A percentile compares a stretch with the other conserved stretches of the same genome.
Conservation (phyloP, 1,284 basidiomycete genomes). For the Agroathelia rolfsii region DNA sequence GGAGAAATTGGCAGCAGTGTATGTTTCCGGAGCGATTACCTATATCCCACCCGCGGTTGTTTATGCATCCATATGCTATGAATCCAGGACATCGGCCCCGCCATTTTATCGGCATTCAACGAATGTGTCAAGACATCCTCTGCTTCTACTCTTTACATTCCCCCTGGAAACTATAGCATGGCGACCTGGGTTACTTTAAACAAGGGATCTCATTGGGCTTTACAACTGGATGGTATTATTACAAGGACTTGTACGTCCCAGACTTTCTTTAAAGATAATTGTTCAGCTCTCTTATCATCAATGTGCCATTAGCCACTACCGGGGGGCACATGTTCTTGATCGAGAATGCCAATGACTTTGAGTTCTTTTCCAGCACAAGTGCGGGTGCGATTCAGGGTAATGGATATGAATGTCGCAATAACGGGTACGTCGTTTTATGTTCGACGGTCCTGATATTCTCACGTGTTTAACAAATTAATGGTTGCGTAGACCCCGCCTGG, state of each 20-base stretch:
- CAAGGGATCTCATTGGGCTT: slow-evolving; percentile 16
- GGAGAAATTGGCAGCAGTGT: slow-evolving; percentile 21
- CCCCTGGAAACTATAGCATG: slow-evolving; percentile 15
- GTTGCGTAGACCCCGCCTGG: slow-evolving; percentile 19
- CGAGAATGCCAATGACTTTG: slow-evolving; percentile 25
- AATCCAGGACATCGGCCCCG: slow-evolving; percentile 24
- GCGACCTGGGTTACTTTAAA: slow-evolving; percentile 15
- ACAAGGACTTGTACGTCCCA: slow-evolving; percentile 14
- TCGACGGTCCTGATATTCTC: too few species aligned
- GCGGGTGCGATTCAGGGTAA: slow-evolving; percentile 25
- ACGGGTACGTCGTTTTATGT: slow-evolving; percentile 19
- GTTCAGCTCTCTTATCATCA: background rate
- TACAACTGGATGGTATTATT: slow-evolving; percentile 18
- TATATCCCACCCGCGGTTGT: too few species aligned
- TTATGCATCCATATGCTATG: background rate
- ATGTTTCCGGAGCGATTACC: too few species aligned
- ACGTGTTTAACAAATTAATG: background rate
- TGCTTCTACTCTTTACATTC: slow-evolving; percentile 15
- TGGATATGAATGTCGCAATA: slow-evolving; percentile 25
- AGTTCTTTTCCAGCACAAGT: slow-evolving; percentile 26
- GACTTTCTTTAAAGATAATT: background rate
- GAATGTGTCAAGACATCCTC: slow-evolving; percentile 14
- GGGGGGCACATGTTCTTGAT: slow-evolving; percentile 24
- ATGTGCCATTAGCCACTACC: slow-evolving; percentile 16
- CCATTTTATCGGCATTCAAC: slow-evolving; percentile 22